Percentiles rank a stretch among this genome's conserved stretches.
These are phyloP conservation scores for Trametes pubescens DNA, from an alignment of 1,284 basidiomycete species.

Conservation along the genomic window DNA sequence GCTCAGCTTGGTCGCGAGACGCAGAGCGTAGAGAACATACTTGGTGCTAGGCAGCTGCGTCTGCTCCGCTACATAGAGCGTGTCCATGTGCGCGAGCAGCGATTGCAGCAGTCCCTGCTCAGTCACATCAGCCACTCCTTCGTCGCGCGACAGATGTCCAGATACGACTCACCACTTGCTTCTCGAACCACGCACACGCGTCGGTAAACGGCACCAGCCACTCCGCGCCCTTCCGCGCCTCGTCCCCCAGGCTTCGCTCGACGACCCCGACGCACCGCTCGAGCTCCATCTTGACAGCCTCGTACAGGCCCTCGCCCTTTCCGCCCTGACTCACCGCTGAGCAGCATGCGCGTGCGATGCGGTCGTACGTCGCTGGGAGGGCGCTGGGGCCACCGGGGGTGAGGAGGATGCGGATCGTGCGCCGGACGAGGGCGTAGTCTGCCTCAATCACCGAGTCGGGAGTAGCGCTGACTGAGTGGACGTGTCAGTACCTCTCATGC, in stretches of 20 bases:
- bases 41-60: conserved; percentile 47
- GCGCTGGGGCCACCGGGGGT: conserved; percentile 43
- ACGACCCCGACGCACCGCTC: conserved; percentile 56
- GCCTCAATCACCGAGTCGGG: conserved; percentile 31
- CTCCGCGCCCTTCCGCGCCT: conserved; percentile 42
- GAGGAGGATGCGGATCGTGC: conserved; percentile 56
- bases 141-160: background rate
- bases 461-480: conserved; percentile 29
- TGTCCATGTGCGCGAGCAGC: conserved; percentile 69
- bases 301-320: conserved; percentile 63
- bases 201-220: conserved; percentile 65
- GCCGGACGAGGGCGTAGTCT: conserved; percentile 45
- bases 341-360: conserved; percentile 63
- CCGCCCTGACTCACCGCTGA: conserved; percentile 57
- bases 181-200: conserved; percentile 68
- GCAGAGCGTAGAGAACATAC: conserved; percentile 2
- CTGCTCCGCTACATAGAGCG: conserved; percentile 57
- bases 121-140: background rate
- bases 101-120: conserved; percentile 60
- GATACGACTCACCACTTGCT: conserved; percentile 57
- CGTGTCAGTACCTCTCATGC: conserved; percentile 7
- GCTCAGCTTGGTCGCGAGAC: background rate
- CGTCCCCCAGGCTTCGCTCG: conserved; percentile 45
- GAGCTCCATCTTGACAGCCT: conserved; percentile 59
- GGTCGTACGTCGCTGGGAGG: conserved; percentile 60